Evolutionary conservation across 768 basidiomycete species (phyloP).

Genomic region (Auricularia cornea): DNA sequence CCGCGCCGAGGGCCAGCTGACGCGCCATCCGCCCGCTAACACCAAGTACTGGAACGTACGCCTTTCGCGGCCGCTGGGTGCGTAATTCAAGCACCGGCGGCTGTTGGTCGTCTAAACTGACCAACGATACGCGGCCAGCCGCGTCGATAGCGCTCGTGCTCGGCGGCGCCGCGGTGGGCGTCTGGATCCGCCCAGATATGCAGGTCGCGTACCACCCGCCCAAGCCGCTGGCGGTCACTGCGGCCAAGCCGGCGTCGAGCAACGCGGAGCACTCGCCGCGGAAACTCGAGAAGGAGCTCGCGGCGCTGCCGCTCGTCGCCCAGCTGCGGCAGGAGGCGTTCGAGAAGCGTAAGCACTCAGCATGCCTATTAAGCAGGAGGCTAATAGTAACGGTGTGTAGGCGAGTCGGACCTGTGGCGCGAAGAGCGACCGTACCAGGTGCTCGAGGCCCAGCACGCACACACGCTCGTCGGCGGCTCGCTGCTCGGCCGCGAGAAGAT

Average conservation of each 20-base stretch:
- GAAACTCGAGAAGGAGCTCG: not conserved
- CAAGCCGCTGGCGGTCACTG: not conserved
- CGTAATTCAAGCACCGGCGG: not conserved
- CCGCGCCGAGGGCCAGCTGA: not conserved
- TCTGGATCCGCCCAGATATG: not conserved
- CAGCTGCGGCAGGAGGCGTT: not conserved
- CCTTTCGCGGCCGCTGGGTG: not conserved
- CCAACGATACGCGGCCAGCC: not conserved
- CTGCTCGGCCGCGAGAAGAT: constrained; percentile 82
- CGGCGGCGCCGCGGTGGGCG: not conserved
- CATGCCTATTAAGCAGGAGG: too few species aligned
- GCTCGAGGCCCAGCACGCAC: not conserved
- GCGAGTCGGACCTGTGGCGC: not conserved
- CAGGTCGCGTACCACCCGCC: not conserved
- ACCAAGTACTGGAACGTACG: not conserved
- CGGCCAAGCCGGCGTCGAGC: not conserved
- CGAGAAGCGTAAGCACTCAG: not conserved
- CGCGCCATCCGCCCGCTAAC: not conserved
- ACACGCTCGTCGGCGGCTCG: constrained; percentile 50
- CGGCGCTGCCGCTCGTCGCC: not conserved
- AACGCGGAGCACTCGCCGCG: not conserved
- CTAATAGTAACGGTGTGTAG: too few species aligned
- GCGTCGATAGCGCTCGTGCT: not conserved
- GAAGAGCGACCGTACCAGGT: not conserved
- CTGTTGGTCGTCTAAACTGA: not conserved